Percentiles rank a stretch among this genome's conserved stretches.
Evolutionary conservation across 1,284 basidiomycete species (phyloP).

Genomic region (Fomitopsis pinicola): DNA sequence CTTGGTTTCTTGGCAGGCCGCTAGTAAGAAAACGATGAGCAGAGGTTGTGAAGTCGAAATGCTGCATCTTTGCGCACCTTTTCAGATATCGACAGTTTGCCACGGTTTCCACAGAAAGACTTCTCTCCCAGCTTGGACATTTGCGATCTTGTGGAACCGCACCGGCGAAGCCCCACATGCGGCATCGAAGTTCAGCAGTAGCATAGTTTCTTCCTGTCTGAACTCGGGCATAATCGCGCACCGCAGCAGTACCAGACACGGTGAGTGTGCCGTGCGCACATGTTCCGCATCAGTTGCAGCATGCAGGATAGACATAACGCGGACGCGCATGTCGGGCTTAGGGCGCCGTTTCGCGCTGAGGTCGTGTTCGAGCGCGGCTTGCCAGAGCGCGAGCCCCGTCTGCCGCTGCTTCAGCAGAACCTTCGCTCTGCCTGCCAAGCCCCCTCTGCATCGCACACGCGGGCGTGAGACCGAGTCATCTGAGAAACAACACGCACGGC

Average conservation of each 20-base stretch:
- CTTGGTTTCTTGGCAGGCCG: slow-evolving; percentile 5
- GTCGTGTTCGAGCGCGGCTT: slow-evolving; percentile 34
- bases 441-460: slow-evolving; percentile 34
- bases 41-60: background rate
- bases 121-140: slow-evolving; percentile 15
- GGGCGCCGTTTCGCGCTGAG: slow-evolving; percentile 9
- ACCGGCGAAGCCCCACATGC: background rate
- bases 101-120: slow-evolving; percentile 22
- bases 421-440: slow-evolving; percentile 44
- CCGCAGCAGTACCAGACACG: slow-evolving; percentile 16
- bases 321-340: slow-evolving; percentile 20
- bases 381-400: slow-evolving; percentile 46
- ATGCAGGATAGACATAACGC: slow-evolving; percentile 14
- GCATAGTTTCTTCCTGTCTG: slow-evolving; percentile 5
- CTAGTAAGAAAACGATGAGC: background rate
- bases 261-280: slow-evolving; percentile 16
- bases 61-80: background rate
- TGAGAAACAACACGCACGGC: slow-evolving; percentile 1
- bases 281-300: slow-evolving; percentile 12
- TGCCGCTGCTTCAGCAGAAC: slow-evolving; percentile 34
- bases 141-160: slow-evolving; percentile 14
- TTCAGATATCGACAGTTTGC: slow-evolving; percentile 5
- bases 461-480: background rate
- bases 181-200: slow-evolving; percentile 20
- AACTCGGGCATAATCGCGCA: slow-evolving; percentile 11